Evolutionary conservation across 179 eudicot genomes (phyloP).

Genomic region (Patellifolia procumbens): DNA sequence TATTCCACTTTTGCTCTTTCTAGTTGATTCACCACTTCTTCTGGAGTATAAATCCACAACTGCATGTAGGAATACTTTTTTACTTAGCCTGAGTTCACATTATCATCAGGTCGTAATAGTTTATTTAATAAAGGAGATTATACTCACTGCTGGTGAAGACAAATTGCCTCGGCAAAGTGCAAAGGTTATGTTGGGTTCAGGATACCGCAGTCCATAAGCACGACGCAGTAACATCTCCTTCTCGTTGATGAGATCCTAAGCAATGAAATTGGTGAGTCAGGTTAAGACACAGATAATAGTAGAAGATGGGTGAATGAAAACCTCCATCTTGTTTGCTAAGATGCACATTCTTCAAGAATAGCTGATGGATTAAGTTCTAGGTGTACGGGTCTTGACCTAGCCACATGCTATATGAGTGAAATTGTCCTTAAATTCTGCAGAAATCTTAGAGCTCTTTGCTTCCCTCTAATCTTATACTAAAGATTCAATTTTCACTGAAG

Average conservation of each 20-base stretch:
- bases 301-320: neutral
- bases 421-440: neutral
- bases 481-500: neutral
- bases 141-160: constrained; percentile 88
- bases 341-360: neutral
- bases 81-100: constrained; percentile 12
- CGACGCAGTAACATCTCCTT: constrained; percentile 71
- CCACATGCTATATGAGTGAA: neutral
- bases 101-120: neutral
- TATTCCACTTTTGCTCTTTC: constrained; percentile 83
- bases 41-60: constrained; percentile 73
- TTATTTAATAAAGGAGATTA: constrained; percentile 4
- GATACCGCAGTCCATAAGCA: constrained; percentile 77
- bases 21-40: constrained; percentile 72
- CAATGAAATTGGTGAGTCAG: constrained; percentile 17
- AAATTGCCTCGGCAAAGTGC: constrained; percentile 88
- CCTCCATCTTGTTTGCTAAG: neutral
- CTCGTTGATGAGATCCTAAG: constrained; percentile 58
- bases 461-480: neutral
- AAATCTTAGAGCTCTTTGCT: neutral
- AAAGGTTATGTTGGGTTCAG: constrained; percentile 90
- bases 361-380: neutral
- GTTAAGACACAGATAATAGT: constrained; percentile 1
- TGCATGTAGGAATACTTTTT: constrained; percentile 33
- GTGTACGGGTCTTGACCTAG: neutral